A percentile compares a stretch with the other conserved stretches of the same genome.
phyloP scores from a whole-genome alignment of 805 yeast species.

The Cyberlindnera meyerae region DNA sequence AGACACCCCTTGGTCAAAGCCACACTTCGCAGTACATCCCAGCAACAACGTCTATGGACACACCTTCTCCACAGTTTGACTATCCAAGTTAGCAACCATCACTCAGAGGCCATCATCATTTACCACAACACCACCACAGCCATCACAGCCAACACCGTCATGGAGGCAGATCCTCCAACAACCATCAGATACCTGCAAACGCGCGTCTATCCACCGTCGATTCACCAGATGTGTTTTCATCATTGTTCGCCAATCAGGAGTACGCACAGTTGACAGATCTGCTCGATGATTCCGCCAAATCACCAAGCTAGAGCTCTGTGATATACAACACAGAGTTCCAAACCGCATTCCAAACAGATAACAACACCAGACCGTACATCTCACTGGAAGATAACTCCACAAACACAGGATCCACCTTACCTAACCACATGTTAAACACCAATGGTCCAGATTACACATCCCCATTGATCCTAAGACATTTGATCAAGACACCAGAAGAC shows the following conservation, averaged over 20 bases:
- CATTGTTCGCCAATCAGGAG: slow-evolving; percentile 37
- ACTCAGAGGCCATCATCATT: background rate
- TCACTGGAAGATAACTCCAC: slow-evolving; percentile 25
- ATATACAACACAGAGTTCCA: slow-evolving; percentile 24
- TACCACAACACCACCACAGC: slow-evolving; percentile 1
- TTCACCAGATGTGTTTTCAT: slow-evolving; percentile 27
- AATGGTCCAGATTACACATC: slow-evolving; percentile 42
- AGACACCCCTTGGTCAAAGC: background rate
- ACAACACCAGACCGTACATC: slow-evolving; percentile 27
- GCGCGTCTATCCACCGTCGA: slow-evolving; percentile 8
- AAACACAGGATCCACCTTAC: slow-evolving; percentile 3
- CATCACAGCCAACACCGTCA: slow-evolving; percentile 1
- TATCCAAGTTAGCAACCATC: background rate
- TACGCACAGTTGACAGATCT: slow-evolving; percentile 37
- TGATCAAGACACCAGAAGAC: slow-evolving; percentile 64
- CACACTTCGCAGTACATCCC: background rate
- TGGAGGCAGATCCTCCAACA: background rate
- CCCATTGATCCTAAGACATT: slow-evolving; percentile 52
- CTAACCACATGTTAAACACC: slow-evolving; percentile 13
- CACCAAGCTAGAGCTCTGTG: slow-evolving; percentile 22
- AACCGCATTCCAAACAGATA: slow-evolving; percentile 25
- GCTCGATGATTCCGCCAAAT: slow-evolving; percentile 24
- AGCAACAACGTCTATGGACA: background rate
- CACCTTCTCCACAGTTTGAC: background rate
- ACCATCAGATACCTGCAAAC: background rate